Conservation (phyloP, 2,329 filamentous ascomycete species). For the Sclerotinia trifoliorum region DNA sequence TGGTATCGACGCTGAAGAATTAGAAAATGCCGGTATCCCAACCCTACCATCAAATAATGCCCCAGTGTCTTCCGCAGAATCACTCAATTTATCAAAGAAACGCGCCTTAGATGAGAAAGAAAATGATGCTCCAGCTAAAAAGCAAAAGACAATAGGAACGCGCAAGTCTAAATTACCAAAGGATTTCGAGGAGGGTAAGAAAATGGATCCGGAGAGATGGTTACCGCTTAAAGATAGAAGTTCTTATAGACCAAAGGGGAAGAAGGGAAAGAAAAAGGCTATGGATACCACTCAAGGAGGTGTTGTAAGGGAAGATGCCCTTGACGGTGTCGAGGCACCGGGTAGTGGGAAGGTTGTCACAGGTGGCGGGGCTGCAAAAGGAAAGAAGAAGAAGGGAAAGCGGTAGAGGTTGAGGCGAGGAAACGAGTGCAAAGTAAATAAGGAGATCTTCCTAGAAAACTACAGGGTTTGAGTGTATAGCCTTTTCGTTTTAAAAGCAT, state of each 20-base stretch:
- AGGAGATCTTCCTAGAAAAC: neutral
- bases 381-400: conserved; percentile 47
- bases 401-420: conserved; percentile 41
- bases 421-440: neutral
- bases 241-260: conserved; percentile 84
- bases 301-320: conserved; percentile 70
- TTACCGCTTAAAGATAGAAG: conserved; percentile 85
- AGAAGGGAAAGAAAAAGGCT: conserved; percentile 84
- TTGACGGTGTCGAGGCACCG: conserved; percentile 61
- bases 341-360: conserved; percentile 65
- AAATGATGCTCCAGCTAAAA: conserved; percentile 51
- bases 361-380: conserved; percentile 42
- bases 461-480: no score
- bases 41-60: conserved; percentile 39
- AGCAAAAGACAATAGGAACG: conserved; percentile 35
- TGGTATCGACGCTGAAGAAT: conserved; percentile 58
- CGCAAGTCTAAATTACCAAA: conserved; percentile 65
- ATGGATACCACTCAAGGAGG: conserved; percentile 83
- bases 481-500: no score
- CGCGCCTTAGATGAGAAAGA: conserved; percentile 48
- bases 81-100: conserved; percentile 48
- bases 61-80: conserved; percentile 44
- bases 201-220: conserved; percentile 89
- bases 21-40: conserved; percentile 67
- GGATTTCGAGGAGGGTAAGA: conserved; percentile 73